Base-by-base conservation (phyloP, 768 basidiomycete genomes). In the Paxillus ammoniavirescens region DNA sequence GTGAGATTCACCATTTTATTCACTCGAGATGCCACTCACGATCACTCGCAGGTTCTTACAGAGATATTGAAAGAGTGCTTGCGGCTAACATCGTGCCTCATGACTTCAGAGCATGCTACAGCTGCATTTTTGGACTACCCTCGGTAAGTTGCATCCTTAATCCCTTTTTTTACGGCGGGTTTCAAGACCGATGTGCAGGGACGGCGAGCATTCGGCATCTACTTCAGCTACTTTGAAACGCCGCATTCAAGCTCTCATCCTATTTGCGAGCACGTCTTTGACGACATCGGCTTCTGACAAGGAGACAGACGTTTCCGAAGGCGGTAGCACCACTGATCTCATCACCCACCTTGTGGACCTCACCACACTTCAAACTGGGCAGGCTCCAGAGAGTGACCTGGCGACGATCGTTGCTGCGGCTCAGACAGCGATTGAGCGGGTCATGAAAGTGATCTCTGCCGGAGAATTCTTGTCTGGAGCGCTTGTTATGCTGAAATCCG, bases 1-100 rank as follows among this genome's bases (percentile, higher is more conserved):
- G 89, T 89, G 52, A 49, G 82, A 49, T 26, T 35, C 2, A 66
- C 17, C 14, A 31, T 30, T 18, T 4, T 47, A 0, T 46, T n/a
- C 1, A 5, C n/a, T 18, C 4, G 12, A 33, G 14, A 8, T 31
- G 9, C 4, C 2, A 40, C 31, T 61, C 38, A 65, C n/a, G 18
- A n/a, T 3, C 12, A 41, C 47, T 50, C 40, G 3, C 57, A 91
- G 86, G 77, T 82, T 13, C 72, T 93, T 23, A 75, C 76, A 0
- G 84, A 88, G 60, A 71, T 89, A 13, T 71, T 93, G 33, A 73
- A 75, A 18, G 94, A 96, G 68, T 78, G 82, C 13, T 73, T 80
- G 36, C 76, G 86, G 3, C 78, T 93, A 30, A 66, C 82, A 15
- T 65, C 67, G 0, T 75, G 73, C 30, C 64, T 79, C n/a, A 44